Evolutionary conservation across 257 asterid species (phyloP), one percentile per base, ranked within the genome.

Genomic region (Solanum arcanum): DNA sequence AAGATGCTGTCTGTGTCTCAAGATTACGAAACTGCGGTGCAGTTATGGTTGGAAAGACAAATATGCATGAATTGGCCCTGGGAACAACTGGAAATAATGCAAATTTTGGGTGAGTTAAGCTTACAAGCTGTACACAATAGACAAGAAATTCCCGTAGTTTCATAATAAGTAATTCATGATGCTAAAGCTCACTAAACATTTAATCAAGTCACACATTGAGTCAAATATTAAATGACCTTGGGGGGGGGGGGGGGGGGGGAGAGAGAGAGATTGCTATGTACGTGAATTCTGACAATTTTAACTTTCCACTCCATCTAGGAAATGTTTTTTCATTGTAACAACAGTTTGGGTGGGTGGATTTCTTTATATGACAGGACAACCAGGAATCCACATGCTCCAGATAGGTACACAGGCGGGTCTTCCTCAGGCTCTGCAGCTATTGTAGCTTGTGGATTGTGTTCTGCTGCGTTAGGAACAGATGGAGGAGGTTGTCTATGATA

Each of bases 351-450:
- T 56, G n/a, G 3, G 64, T 0, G n/a, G n/a, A 56, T 56, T 18
- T 47, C 27, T 80, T 16, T 80, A 16, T 81, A 80, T 64, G 56
- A 90, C 98, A 97, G 99, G 88, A 97, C 99, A 27, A 88, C 98
- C 80, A 93, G 97, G 91, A 97, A 97, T 90, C 99, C 99, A 56
- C 98, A 97, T 93, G 98, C 89, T 89, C 98, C 95, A 76, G 94
- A 95, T 89, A 92, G 99, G 90, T 97, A 96, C 92, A 96, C 99
- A 6, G 99, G 99, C 60, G 99, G 99, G 47, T 97, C 99, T 89
- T 97, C 98, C 86, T 96, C 99, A 47, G 99, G 99, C 41, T 96
- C 99, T 4, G 98, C 99, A 20, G 99, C 99, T 88, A 93, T 97
- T 90, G 99, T 97, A 88, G 95, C 99, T 87, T 91, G 94, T 91